These are phyloP conservation scores for Rosa multiflora DNA, from an alignment of 306 rosid species.

Conservation along the genomic window DNA sequence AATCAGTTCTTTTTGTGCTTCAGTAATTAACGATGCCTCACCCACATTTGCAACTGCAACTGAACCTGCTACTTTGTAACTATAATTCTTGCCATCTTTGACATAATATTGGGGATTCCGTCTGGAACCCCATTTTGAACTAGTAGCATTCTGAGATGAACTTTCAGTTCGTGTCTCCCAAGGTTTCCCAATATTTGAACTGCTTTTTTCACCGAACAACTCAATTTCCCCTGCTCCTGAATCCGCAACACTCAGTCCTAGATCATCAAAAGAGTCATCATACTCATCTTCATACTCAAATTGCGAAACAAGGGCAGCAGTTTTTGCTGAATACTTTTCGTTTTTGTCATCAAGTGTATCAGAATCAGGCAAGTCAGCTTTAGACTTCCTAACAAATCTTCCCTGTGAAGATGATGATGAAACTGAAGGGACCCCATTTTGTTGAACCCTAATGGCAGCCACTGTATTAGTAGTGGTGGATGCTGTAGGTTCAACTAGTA, in stretches of 20 bases:
- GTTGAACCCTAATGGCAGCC: constrained; percentile 41
- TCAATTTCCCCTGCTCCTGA: constrained; percentile 71
- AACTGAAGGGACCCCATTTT: constrained; percentile 37
- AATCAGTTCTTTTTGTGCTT: constrained; percentile 67
- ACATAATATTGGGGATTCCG: constrained; percentile 83
- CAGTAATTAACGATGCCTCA: constrained; percentile 68
- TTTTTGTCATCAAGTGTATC: constrained; percentile 53
- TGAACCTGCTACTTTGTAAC: constrained; percentile 92
- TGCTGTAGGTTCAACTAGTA: constrained; percentile 46
- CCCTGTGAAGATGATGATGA: constrained; percentile 60
- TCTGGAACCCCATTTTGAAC: constrained; percentile 91
- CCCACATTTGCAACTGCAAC: constrained; percentile 76
- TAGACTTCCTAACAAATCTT: constrained; percentile 77
- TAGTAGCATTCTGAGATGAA: constrained; percentile 42
- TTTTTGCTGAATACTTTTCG: constrained; percentile 40
- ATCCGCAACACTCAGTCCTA: constrained; percentile 89
- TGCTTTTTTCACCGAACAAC: constrained; percentile 34
- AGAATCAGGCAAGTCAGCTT: constrained; percentile 41
- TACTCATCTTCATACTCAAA: constrained; percentile 97
- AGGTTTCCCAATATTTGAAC: constrained; percentile 38
- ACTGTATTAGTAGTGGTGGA: constrained; percentile 29
- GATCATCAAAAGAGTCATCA: constrained; percentile 93
- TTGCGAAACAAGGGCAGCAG: constrained; percentile 57
- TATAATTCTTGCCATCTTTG: constrained; percentile 96
- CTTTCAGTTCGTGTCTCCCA: constrained; percentile 43